Base-by-base conservation (phyloP, 257 asterid species). In the Ehretia macrophylla region DNA sequence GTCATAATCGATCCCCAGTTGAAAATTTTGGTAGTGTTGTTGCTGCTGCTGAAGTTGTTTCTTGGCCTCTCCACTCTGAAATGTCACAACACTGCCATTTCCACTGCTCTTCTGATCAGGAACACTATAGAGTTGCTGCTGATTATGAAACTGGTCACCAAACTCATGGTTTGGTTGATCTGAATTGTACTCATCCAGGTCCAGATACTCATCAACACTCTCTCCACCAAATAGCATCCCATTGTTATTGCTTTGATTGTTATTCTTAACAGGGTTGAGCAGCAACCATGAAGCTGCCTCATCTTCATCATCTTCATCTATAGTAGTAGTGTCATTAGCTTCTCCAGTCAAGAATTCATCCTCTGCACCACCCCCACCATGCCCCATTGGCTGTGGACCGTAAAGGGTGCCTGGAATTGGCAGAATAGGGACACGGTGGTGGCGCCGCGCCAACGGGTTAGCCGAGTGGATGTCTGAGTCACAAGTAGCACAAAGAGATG, bases 401-500 rank as follows among this genome's bases (percentile, higher is more conserved):
- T 64, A 68, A 18, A 57, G 68, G 58, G 70, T 32, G 10, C 66
- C 73, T 2, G 81, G 68, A 47, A 79, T 64, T 1, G 85, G 79
- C 44, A 66, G 46, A 19, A 81, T 66, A 0, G 95, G 94, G 51
- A 86, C 83, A 32, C 97, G 88, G 79, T 82, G 89, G 83, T 86
- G 97, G 69, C 97, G 95, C 49, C 85, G 80, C 0, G 97, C 89
- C 42, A 89, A 77, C 6, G 97, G 94, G 63, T 89, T 86, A 13
- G 86, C 97, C 0, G 94, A 84, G 74, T 89, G 97, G 71, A 89
- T 77, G 13, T 86, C 84, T 10, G 84, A 56, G 53, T 89, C 97
- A 69, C 97, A 89, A 65, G 77, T 45, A 48, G 83, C 55, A 71
- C 95, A 89, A 16, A 88, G 88, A 19, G 93, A 85, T 19, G 95